Percentiles rank a stretch among this genome's conserved stretches.
phyloP scores from a whole-genome alignment of 768 basidiomycete species.

The Crucibulum laeve region DNA sequence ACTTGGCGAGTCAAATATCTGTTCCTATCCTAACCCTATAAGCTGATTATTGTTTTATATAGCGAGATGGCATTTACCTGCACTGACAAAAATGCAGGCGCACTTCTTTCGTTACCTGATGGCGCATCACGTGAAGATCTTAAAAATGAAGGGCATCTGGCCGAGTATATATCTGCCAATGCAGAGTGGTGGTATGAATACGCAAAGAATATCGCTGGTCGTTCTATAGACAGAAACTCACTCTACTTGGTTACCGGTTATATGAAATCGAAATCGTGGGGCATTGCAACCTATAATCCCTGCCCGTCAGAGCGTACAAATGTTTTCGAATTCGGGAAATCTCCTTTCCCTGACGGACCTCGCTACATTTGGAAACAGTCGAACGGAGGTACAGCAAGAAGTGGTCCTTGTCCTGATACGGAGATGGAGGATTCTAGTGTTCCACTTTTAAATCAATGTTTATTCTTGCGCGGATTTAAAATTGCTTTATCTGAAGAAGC shows the following conservation, averaged over 20 bases:
- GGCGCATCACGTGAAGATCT: constrained; percentile 22
- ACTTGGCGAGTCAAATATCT: not conserved
- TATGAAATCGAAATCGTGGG: constrained; percentile 22
- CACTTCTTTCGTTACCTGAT: constrained; percentile 27
- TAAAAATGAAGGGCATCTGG: constrained; percentile 17
- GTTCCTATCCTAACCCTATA: not conserved
- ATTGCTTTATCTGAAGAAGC: not conserved
- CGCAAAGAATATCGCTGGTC: constrained; percentile 17
- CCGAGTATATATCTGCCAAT: constrained; percentile 18
- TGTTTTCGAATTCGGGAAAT: not conserved
- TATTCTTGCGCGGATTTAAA: constrained; percentile 25
- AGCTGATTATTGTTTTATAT: not conserved
- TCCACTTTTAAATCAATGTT: constrained; percentile 15
- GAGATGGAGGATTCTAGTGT: not conserved
- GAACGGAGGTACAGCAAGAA: not conserved
- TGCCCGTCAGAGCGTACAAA: constrained; percentile 10
- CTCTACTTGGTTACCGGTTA: constrained; percentile 28
- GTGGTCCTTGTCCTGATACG: not conserved
- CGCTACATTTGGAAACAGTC: not conserved
- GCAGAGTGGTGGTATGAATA: constrained; percentile 25
- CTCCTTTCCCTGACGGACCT: not conserved
- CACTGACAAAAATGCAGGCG: constrained; percentile 17
- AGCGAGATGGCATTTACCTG: constrained; percentile 12
- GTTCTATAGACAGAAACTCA: constrained; percentile 16
- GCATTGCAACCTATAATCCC: constrained; percentile 13